Percentiles rank a stretch among this genome's conserved stretches.
Evolutionary conservation across 805 yeast species (phyloP).

Genomic region (Saccharomycopsis guyanensis): DNA sequence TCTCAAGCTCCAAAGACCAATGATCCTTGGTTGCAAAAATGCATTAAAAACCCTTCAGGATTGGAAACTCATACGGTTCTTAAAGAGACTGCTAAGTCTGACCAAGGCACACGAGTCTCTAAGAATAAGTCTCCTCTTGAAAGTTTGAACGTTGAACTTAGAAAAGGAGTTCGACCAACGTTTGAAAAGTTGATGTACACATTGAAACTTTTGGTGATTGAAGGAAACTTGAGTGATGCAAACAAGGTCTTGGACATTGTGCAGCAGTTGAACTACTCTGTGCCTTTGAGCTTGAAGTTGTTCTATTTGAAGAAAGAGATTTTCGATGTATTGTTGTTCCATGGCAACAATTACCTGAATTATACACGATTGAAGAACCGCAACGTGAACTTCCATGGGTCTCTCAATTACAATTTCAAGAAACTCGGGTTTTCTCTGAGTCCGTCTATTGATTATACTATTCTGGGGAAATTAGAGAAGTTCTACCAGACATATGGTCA

Average conservation of each 20-base stretch:
- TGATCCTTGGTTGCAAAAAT: too few species aligned
- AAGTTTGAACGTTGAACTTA: not conserved
- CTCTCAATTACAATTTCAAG: not conserved
- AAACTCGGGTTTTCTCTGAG: not conserved
- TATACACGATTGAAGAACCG: not conserved
- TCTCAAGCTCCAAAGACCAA: too few species aligned
- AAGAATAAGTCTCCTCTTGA: not conserved
- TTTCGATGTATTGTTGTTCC: not conserved
- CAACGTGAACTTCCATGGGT: not conserved
- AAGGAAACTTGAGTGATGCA: not conserved
- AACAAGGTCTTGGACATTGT: not conserved
- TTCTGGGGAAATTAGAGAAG: slow-evolving; percentile 1
- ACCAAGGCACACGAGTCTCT: too few species aligned
- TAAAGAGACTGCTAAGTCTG: not conserved
- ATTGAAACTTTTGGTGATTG: not conserved
- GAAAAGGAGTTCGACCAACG: not conserved
- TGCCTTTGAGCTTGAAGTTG: slow-evolving; percentile 3
- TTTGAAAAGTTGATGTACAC: slow-evolving; percentile 1
- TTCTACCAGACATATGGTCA: not conserved
- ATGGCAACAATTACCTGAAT: slow-evolving; percentile 2
- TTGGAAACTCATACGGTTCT: not conserved
- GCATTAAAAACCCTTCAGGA: not conserved
- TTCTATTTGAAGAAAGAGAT: slow-evolving; percentile 8
- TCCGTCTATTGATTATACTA: not conserved
- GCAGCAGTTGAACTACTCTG: slow-evolving; percentile 2